Percentiles rank a stretch among this genome's conserved stretches.
Conservation (phyloP, 2,329 filamentous ascomycete genomes). For the Hypoxylon rubiginosum region DNA sequence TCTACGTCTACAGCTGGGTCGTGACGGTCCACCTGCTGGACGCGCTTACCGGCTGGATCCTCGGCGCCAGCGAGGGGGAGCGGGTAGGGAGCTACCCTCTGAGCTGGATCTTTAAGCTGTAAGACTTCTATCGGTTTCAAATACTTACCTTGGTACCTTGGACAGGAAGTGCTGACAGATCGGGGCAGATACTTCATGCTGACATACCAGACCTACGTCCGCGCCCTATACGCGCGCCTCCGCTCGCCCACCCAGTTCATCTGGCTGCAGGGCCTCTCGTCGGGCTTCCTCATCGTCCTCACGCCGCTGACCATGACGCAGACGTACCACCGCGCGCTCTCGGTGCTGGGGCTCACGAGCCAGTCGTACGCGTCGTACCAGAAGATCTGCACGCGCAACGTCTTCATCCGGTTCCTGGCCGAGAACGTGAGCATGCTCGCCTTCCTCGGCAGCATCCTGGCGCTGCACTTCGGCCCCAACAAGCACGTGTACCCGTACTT, state of each 20-base stretch:
- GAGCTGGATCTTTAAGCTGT: constrained; percentile 79
- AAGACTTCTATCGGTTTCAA: constrained; percentile 47
- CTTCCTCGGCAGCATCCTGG: constrained; percentile 74
- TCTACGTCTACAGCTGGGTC: constrained; percentile 80
- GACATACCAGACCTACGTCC: constrained; percentile 79
- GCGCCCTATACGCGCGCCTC: constrained; percentile 75
- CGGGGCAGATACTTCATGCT: constrained; percentile 71
- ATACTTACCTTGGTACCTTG: constrained; percentile 9
- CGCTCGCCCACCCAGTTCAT: constrained; percentile 75
- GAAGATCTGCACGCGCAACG: constrained; percentile 74
- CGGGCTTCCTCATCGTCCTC: constrained; percentile 72
- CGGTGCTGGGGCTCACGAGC: constrained; percentile 66
- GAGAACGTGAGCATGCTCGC: constrained; percentile 78
- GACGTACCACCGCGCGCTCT: constrained; percentile 68
- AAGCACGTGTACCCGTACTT: constrained; percentile 79
- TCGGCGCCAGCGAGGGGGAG: constrained; percentile 75
- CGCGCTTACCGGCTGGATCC: constrained; percentile 74
- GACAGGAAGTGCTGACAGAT: constrained; percentile 30
- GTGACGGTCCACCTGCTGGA: constrained; percentile 75
- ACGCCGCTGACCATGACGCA: constrained; percentile 74
- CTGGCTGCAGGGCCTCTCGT: constrained; percentile 74
- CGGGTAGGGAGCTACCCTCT: constrained; percentile 78
- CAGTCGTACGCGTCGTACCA: constrained; percentile 74
- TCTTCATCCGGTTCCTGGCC: constrained; percentile 76
- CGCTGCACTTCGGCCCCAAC: constrained; percentile 76